Conservation (phyloP, 192 early-diverging fungal genomes). For the Geranomyces variabilis region DNA sequence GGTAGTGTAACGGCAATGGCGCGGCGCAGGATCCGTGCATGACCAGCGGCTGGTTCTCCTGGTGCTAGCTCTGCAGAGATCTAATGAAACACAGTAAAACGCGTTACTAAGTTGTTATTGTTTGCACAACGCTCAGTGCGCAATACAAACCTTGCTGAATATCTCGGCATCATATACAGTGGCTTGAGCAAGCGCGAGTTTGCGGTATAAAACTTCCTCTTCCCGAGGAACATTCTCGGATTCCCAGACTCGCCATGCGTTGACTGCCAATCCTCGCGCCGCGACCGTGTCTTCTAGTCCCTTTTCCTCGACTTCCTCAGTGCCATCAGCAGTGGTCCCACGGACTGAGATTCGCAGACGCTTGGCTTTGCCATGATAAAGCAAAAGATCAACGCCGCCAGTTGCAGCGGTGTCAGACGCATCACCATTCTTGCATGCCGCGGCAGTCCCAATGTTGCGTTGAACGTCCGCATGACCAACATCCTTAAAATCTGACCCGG, state of each 20-base stretch:
- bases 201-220: not conserved
- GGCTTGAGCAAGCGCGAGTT: slow-evolving; percentile 2
- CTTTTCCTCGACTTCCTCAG: not conserved
- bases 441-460: not conserved
- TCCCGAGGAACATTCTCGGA: not conserved
- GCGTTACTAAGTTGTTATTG: not conserved
- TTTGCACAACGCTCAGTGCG: not conserved
- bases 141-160: not conserved
- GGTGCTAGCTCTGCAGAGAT: not conserved
- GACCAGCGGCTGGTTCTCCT: not conserved
- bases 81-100: not conserved
- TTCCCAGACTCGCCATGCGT: slow-evolving; percentile 2
- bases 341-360: not conserved
- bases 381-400: not conserved
- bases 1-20: not conserved
- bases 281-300: not conserved
- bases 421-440: not conserved
- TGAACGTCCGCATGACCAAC: slow-evolving; percentile 14
- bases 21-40: not conserved
- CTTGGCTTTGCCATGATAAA: slow-evolving; percentile 15
- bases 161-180: slow-evolving; percentile 8
- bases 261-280: not conserved
- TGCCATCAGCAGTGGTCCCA: no score
- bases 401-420: not conserved
- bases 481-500: slow-evolving; percentile 6